Conservation (phyloP, 495 filamentous ascomycete species). For the Penicillium steckii region DNA sequence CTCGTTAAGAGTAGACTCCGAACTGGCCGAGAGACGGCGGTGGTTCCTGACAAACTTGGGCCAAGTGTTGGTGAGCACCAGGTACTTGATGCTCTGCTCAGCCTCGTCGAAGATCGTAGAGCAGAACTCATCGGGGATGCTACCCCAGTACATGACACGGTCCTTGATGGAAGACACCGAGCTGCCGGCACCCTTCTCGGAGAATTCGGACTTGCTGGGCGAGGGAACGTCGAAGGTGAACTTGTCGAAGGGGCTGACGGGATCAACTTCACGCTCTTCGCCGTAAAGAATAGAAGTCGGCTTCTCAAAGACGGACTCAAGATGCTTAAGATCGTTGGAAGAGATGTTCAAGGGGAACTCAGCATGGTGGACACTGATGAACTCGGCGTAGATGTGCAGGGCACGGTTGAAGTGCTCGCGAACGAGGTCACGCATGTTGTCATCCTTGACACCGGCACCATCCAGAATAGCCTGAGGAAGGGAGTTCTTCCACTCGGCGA, state of each 20-base stretch:
- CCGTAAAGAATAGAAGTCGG: constrained; percentile 36
- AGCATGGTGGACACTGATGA: constrained; percentile 53
- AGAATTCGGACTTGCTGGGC: constrained; percentile 18
- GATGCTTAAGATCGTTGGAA: constrained; percentile 40
- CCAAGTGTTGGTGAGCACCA: constrained; percentile 71
- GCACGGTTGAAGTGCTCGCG: constrained; percentile 49
- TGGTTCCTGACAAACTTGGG: constrained; percentile 53
- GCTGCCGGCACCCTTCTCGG: constrained; percentile 19
- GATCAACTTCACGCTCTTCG: constrained; percentile 27
- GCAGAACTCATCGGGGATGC: constrained; percentile 52
- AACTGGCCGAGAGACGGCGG: constrained; percentile 18
- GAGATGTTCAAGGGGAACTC: constrained; percentile 66
- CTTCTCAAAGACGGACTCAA: constrained; percentile 50
- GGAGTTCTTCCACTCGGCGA: constrained; percentile 53
- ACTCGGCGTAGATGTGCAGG: constrained; percentile 56
- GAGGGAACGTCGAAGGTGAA: constrained; percentile 20
- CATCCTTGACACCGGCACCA: constrained; percentile 8
- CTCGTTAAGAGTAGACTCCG: constrained; percentile 2
- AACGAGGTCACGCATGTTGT: constrained; percentile 27
- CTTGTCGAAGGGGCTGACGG: constrained; percentile 33
- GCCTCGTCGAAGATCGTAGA: constrained; percentile 57
- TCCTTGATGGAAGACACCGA: constrained; percentile 19
- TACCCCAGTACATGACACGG: constrained; percentile 33
- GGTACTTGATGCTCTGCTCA: constrained; percentile 62
- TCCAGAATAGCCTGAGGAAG: constrained; percentile 22